A percentile compares a stretch with the other conserved stretches of the same genome.
Evolutionary conservation across 768 basidiomycete genomes (phyloP).

Genomic region (Galerina sulciceps): DNA sequence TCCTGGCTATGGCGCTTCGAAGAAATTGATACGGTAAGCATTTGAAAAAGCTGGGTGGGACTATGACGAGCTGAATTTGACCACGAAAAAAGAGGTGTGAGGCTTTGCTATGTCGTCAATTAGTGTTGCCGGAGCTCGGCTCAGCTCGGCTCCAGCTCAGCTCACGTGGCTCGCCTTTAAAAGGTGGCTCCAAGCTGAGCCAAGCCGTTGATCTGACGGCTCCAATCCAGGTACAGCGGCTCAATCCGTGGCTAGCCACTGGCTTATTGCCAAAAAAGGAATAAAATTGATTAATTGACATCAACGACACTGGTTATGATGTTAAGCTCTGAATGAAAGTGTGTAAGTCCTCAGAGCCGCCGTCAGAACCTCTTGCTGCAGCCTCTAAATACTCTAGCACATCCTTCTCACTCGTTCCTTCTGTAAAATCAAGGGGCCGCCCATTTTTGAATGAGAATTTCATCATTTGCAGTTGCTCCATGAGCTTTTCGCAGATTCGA

Average conservation of each 20-base stretch:
- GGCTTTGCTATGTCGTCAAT: too few species aligned
- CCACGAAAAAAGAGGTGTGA: slow-evolving; percentile 10
- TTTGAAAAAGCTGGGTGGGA: slow-evolving; percentile 10
- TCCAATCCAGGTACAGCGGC: background rate
- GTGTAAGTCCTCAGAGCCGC: background rate
- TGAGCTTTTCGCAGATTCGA: slow-evolving; percentile 3
- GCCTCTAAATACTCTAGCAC: slow-evolving; percentile 5
- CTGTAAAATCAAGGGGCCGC: slow-evolving; percentile 7
- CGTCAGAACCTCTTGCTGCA: slow-evolving; percentile 7
- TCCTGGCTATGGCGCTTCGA: slow-evolving; percentile 5
- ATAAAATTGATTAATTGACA: too few species aligned
- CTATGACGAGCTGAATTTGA: slow-evolving; percentile 2
- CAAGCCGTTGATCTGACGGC: too few species aligned
- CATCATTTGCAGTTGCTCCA: slow-evolving; percentile 17
- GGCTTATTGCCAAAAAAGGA: too few species aligned
- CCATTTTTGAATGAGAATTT: slow-evolving; percentile 14
- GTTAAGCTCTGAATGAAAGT: background rate
- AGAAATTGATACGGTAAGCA: slow-evolving; percentile 4
- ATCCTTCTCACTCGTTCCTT: slow-evolving; percentile 1
- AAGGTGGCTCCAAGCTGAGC: background rate
- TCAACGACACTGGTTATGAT: too few species aligned
- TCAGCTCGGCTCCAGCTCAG: slow-evolving; percentile 8
- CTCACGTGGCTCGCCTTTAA: background rate
- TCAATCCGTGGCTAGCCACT: too few species aligned
- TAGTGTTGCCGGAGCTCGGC: slow-evolving; percentile 13